phyloP scores from a whole-genome alignment of 2,329 filamentous ascomycete species.

The Aspergillus sp. region DNA sequence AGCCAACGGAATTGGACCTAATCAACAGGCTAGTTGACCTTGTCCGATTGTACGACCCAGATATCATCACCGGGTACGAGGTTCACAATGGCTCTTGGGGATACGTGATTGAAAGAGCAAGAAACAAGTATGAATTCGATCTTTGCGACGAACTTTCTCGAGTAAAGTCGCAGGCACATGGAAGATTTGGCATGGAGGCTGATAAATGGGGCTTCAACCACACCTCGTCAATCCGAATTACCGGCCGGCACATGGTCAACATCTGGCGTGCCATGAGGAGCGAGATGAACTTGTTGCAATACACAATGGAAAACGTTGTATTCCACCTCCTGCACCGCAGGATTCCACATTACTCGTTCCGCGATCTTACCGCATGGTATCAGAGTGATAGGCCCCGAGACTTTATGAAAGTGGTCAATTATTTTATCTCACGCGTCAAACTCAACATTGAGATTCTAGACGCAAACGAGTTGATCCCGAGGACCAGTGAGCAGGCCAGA shows the following conservation, averaged over 20 bases:
- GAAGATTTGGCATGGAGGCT: slow-evolving; percentile 81
- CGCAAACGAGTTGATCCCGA: slow-evolving; percentile 81
- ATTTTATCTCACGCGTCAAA: slow-evolving; percentile 76
- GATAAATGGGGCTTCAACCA: slow-evolving; percentile 95
- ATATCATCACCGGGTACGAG: slow-evolving; percentile 93
- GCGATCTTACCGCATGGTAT: slow-evolving; percentile 82
- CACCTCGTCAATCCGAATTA: slow-evolving; percentile 89
- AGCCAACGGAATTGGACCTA: slow-evolving; percentile 80
- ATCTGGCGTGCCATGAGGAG: slow-evolving; percentile 94
- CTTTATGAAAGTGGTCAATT: slow-evolving; percentile 73
- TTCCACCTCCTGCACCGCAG: slow-evolving; percentile 88
- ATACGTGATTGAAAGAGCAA: slow-evolving; percentile 87
- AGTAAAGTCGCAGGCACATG: slow-evolving; percentile 81
- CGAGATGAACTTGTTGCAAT: slow-evolving; percentile 90
- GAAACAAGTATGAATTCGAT: slow-evolving; percentile 84
- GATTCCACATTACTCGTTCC: slow-evolving; percentile 84
- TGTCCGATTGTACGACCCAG: slow-evolving; percentile 82
- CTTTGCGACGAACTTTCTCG: slow-evolving; percentile 90
- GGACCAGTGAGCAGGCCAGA: slow-evolving; percentile 92
- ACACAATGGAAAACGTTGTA: slow-evolving; percentile 93
- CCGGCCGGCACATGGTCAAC: slow-evolving; percentile 93
- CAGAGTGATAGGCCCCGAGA: slow-evolving; percentile 69
- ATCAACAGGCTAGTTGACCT: slow-evolving; percentile 86
- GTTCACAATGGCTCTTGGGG: slow-evolving; percentile 95
- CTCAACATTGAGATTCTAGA: slow-evolving; percentile 91